Evolutionary conservation across 352 stramenopile genomes (phyloP), one percentile per base, ranked within the genome.

Genomic region (Elongisporangium anandrum): DNA sequence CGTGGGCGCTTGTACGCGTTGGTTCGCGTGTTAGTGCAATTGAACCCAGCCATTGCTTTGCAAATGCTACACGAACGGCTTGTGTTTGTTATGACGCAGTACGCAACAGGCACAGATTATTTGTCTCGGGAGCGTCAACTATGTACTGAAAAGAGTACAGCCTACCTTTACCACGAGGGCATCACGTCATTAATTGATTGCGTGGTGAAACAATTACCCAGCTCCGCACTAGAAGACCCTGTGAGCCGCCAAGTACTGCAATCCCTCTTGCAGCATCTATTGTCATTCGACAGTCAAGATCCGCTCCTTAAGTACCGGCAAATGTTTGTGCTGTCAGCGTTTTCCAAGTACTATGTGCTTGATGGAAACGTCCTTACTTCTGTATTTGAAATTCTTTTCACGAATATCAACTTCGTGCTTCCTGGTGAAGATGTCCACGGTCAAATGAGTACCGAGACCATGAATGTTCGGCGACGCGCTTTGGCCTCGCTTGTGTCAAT

Each of bases 331-430:
- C 49, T 93, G 22, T 69, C 76, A 5, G 79, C 81, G 7, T 93
- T 93, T 51, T 67, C 81, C 16, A 93, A 89, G 67, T 93, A 84
- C 61, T 93, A 93, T 53, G 72, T 70, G 19, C 70, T 85, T 4
- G 81, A 88, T 65, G 67, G 70, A 15, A 71, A 63, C 16, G 66
- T 82, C 3, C 73, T 90, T 20, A 89, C 84, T 0, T 68, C 68
- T 0, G 84, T 93, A 12, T 93, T 93, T 69, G 79, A 93, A 23
- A 81, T 81, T 39, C 67, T 93, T 24, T 91, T 93, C 61, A 63
- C 67, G 15, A 79, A 79, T 59, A 93, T 93, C 50, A 76, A 85
- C 50, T 93, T 90, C 50, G 68, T 79, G 16, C 74, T 90, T 19
- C 66, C 79, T 21, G 84, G 79, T 3, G 84, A 93, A 60, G 72